These are phyloP conservation scores for Hypholoma sublateritium DNA, from an alignment of 768 basidiomycete genomes.

Conservation along the genomic window DNA sequence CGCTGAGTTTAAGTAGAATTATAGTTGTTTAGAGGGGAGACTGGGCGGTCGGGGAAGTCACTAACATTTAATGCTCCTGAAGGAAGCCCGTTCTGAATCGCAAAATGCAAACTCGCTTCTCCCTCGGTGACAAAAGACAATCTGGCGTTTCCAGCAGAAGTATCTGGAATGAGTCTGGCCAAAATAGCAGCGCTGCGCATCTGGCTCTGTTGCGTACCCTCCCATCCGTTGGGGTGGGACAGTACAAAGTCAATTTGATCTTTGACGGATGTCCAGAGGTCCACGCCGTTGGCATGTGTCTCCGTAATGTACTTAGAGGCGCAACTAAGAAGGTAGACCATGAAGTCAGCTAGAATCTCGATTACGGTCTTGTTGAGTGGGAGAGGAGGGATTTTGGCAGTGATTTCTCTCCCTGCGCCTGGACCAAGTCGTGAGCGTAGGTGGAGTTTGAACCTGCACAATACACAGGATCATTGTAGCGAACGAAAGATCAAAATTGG, in stretches of 20 bases:
- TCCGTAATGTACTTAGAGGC: constrained; percentile 37
- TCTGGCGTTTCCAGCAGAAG: constrained; percentile 35
- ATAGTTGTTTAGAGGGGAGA: background rate
- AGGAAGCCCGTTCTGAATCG: constrained; percentile 39
- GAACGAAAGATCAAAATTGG: background rate
- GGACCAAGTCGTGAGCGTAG: constrained; percentile 23
- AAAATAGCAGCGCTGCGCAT: constrained; percentile 51
- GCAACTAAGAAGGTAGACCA: constrained; percentile 39
- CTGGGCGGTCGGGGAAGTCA: background rate
- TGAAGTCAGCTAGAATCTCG: constrained; percentile 43
- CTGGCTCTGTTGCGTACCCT: constrained; percentile 50
- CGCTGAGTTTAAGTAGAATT: constrained; percentile 24
- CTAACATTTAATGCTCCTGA: constrained; percentile 32
- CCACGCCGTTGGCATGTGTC: constrained; percentile 34
- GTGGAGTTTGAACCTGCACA: constrained; percentile 34
- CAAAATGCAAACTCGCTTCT: constrained; percentile 61
- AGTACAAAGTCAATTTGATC: constrained; percentile 40
- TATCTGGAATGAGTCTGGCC: constrained; percentile 50
- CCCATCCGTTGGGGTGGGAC: constrained; percentile 58
- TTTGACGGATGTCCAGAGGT: constrained; percentile 34
- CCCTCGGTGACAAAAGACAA: constrained; percentile 62
- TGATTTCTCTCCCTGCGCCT: constrained; percentile 7
- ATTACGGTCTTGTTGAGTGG: constrained; percentile 19
- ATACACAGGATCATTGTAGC: constrained; percentile 11
- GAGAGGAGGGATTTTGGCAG: constrained; percentile 35